Evolutionary conservation across 1,139 yeast genomes (phyloP).

Genomic region (Scheffersomyces illinoinensis): DNA sequence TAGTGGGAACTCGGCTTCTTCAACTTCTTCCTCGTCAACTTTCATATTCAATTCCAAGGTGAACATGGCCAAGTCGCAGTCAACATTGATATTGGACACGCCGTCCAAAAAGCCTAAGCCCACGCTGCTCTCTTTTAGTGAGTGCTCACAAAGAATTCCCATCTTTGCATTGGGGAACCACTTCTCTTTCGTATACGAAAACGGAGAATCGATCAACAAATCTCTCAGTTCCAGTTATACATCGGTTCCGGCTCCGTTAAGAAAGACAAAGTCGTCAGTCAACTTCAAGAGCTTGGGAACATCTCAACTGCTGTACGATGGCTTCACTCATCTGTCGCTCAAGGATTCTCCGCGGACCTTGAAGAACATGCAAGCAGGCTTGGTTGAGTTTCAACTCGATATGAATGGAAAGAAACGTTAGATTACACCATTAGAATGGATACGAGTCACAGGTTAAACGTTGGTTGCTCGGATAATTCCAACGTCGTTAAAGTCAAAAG

Average conservation of each 20-base stretch:
- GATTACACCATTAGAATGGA: neutral
- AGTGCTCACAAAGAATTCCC: constrained; percentile 27
- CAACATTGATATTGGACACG: neutral
- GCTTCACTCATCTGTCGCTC: constrained; percentile 6
- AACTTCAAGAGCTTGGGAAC: constrained; percentile 10
- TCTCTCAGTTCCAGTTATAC: constrained; percentile 3
- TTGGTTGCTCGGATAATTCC: constrained; percentile 2
- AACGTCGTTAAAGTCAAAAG: constrained; percentile 1
- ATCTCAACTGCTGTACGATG: constrained; percentile 11
- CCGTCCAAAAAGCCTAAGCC: constrained; percentile 10
- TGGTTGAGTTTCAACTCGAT: constrained; percentile 38
- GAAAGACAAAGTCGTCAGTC: constrained; percentile 17
- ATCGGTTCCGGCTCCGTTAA: constrained; percentile 4
- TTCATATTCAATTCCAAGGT: neutral
- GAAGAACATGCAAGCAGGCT: constrained; percentile 39
- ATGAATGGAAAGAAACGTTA: constrained; percentile 7
- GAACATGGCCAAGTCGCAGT: neutral
- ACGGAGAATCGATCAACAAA: constrained; percentile 9
- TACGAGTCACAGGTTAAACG: neutral
- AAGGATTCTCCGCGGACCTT: constrained; percentile 15
- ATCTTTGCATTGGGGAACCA: constrained; percentile 15
- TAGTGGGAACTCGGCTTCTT: constrained; percentile 6
- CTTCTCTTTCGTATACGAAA: constrained; percentile 22
- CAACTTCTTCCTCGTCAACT: constrained; percentile 1
- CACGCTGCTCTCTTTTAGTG: constrained; percentile 24